Evolutionary conservation across 2,329 filamentous ascomycete species (phyloP), one percentile per base, ranked within the genome.

Genomic region (Chaetomium sp.): DNA sequence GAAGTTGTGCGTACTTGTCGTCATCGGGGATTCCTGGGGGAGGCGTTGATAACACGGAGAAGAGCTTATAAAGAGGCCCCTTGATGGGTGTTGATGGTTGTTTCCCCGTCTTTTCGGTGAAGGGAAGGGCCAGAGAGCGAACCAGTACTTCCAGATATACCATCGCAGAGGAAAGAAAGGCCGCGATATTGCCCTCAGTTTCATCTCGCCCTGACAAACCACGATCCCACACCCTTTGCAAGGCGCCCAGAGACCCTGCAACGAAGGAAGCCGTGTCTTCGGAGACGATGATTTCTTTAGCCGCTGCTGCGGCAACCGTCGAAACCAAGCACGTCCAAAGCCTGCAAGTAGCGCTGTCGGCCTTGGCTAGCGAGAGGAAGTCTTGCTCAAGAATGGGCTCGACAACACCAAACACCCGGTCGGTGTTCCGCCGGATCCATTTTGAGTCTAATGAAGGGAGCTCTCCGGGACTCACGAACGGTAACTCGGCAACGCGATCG

Each of bases 251-350:
- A 27, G 91, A 77, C 43, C 82, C 78, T 27, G 88, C 86, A 59
- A 96, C 79, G 56, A 91, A 92, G 58, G 84, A 81, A 66, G 89
- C 88, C 1, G 91, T 89, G 59, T 97, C 92, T 10, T 81, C 80
- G 0, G 90, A 91, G 6, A 91, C 85, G 64, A 92, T 95, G 63
- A 99, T 87, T 70, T 99, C 94, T 70, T 96, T 95, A 43, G 79
- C 80, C 32, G 86, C 86, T 41, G 88, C 87, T 49, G 80, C 79
- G 2, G 84, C 79, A 33, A 91, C 74, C 1, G 85, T 81, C 3
- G 75, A 72, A 44, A 89, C 75, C 10, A 90, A 74, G 1, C 79
- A 75, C 34, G 74, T 69, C 86, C 86, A 89, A 40, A 89, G 74
- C 6, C 71, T 74, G 49, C 71, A 74, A 0, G 74, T 67, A 8